These are phyloP conservation scores for Gynandropsis gynandra DNA, from an alignment of 345 rosid species.

Conservation along the genomic window DNA sequence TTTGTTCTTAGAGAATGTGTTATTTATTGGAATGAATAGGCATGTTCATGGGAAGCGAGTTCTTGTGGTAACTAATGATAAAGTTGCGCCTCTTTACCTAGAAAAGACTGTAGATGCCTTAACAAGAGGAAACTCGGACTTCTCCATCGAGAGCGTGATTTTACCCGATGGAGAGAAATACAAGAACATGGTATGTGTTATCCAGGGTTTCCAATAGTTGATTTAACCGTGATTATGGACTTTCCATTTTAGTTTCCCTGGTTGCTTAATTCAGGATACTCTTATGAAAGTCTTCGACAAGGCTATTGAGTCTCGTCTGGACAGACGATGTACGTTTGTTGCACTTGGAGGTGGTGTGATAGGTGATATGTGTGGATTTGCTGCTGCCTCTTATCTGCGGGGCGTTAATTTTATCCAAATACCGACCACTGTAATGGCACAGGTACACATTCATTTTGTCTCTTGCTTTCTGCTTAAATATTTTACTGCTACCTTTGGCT, in stretches of 20 bases:
- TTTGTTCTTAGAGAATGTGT: not conserved
- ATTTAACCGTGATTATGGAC: not conserved
- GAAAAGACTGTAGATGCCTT: slow-evolving; percentile 73
- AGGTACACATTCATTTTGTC: slow-evolving; percentile 36
- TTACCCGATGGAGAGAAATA: slow-evolving; percentile 91
- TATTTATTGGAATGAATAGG: slow-evolving; percentile 33
- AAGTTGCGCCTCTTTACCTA: slow-evolving; percentile 65
- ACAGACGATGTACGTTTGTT: slow-evolving; percentile 76
- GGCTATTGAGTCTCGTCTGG: slow-evolving; percentile 82
- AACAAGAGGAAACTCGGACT: slow-evolving; percentile 70
- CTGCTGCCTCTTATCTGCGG: slow-evolving; percentile 94
- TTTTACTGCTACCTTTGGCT: not conserved
- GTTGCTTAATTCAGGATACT: slow-evolving; percentile 44
- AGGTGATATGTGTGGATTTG: slow-evolving; percentile 96
- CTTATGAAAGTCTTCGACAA: slow-evolving; percentile 93
- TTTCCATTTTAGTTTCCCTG: too few relatives aligned
- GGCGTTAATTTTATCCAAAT: slow-evolving; percentile 98
- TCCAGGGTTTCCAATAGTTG: not conserved
- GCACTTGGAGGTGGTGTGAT: slow-evolving; percentile 99
- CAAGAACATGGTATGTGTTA: slow-evolving; percentile 66
- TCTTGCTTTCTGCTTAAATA: not conserved
- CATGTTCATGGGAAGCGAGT: slow-evolving; percentile 95
- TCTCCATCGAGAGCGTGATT: slow-evolving; percentile 74
- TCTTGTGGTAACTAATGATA: slow-evolving; percentile 77
- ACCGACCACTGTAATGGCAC: slow-evolving; percentile 98